A percentile compares a stretch with the other conserved stretches of the same genome.
These are phyloP conservation scores for Amphirosellinia nigrospora DNA, from an alignment of 495 filamentous ascomycete species.

Conservation along the genomic window DNA sequence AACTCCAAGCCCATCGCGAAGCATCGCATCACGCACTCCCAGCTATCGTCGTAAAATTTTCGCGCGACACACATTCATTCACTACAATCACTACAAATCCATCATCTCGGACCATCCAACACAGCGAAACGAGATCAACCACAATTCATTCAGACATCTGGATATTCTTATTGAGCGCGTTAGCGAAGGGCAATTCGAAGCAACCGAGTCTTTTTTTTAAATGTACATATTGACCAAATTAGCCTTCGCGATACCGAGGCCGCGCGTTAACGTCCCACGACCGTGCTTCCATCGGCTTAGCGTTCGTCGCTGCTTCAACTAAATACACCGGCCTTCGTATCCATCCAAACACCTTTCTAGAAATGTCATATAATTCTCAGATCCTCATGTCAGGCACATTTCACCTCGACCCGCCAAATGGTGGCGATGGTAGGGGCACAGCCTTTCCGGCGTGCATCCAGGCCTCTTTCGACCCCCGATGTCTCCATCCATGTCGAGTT, in stretches of 20 bases:
- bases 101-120: neutral
- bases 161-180: slow-evolving; percentile 1
- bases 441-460: slow-evolving; percentile 61
- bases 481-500: slow-evolving; percentile 67
- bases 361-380: slow-evolving; percentile 51
- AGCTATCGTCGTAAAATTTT: neutral
- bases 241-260: neutral
- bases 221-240: slow-evolving; percentile 5
- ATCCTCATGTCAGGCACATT: slow-evolving; percentile 58
- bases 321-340: neutral
- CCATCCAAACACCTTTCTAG: neutral
- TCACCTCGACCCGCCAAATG: slow-evolving; percentile 50
- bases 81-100: neutral
- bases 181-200: neutral
- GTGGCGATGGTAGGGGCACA: slow-evolving; percentile 30
- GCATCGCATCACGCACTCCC: slow-evolving; percentile 5
- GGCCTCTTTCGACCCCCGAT: slow-evolving; percentile 72
- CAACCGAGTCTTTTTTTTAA: neutral
- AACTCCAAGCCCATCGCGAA: neutral
- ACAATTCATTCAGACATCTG: neutral
- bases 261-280: neutral
- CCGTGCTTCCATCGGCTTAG: neutral
- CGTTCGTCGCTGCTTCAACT: neutral
- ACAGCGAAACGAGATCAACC: neutral
- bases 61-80: neutral